These are phyloP conservation scores for Aspergillus melleus DNA, from an alignment of 2,329 filamentous ascomycete genomes.

Conservation along the genomic window DNA sequence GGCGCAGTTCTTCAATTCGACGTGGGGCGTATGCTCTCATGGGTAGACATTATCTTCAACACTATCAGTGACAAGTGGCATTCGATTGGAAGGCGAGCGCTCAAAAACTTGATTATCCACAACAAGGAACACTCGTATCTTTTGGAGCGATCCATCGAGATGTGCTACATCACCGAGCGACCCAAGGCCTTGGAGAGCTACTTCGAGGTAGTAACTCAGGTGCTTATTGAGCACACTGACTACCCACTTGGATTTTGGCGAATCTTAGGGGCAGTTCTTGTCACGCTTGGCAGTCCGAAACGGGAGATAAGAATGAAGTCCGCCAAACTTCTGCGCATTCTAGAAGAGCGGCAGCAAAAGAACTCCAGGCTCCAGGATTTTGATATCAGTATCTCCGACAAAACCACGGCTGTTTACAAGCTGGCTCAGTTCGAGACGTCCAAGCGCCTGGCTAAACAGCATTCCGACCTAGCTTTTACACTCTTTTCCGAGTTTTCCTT, in stretches of 20 bases:
- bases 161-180: slow-evolving; percentile 81
- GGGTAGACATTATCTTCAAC: slow-evolving; percentile 94
- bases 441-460: slow-evolving; percentile 81
- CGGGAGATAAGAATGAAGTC: slow-evolving; percentile 88
- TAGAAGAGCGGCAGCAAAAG: slow-evolving; percentile 80
- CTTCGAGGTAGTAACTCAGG: slow-evolving; percentile 86
- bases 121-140: slow-evolving; percentile 85
- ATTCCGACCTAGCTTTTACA: slow-evolving; percentile 84
- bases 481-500: slow-evolving; percentile 94
- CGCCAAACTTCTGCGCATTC: slow-evolving; percentile 71
- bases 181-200: slow-evolving; percentile 90
- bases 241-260: slow-evolving; percentile 89
- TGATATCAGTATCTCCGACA: slow-evolving; percentile 97
- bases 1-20: slow-evolving; percentile 89
- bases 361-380: slow-evolving; percentile 94
- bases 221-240: slow-evolving; percentile 78
- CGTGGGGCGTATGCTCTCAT: slow-evolving; percentile 84
- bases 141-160: slow-evolving; percentile 83
- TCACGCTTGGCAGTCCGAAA: slow-evolving; percentile 88
- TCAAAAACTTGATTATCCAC: slow-evolving; percentile 86
- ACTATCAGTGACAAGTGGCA: slow-evolving; percentile 90
- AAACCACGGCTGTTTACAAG: slow-evolving; percentile 97
- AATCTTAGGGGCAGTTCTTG: slow-evolving; percentile 81
- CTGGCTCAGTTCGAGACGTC: slow-evolving; percentile 96
- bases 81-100: slow-evolving; percentile 79